phyloP scores from a whole-genome alignment of 148 eudicot genomes.

The Rhododendron vialii region DNA sequence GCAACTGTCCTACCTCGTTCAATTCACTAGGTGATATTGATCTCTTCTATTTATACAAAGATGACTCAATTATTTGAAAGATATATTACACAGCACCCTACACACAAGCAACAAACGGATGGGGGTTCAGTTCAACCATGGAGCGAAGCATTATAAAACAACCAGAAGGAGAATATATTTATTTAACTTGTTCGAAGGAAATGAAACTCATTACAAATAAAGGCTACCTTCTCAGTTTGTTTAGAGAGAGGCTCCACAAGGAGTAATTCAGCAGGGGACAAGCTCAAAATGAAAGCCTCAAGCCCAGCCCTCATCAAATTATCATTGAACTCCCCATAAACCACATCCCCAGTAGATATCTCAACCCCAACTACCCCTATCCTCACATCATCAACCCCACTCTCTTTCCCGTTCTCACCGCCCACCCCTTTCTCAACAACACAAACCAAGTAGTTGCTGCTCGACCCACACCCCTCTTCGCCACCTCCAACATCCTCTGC shows the following conservation, averaged over 20 bases:
- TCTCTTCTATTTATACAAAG: background rate
- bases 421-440: constrained; percentile 58
- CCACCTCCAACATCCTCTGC: constrained; percentile 71
- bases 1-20: background rate
- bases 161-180: background rate
- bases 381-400: constrained; percentile 47
- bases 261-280: constrained; percentile 79
- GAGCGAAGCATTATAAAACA: background rate
- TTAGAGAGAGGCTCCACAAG: constrained; percentile 72
- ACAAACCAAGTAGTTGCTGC: constrained; percentile 72
- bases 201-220: constrained; percentile 11
- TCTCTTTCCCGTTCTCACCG: constrained; percentile 28
- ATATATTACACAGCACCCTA: background rate
- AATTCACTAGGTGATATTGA: background rate
- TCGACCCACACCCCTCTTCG: constrained; percentile 64
- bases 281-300: constrained; percentile 70
- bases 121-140: background rate
- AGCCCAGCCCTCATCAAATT: constrained; percentile 71
- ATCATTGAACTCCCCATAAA: constrained; percentile 82
- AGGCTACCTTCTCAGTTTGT: constrained; percentile 74
- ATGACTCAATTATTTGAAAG: background rate
- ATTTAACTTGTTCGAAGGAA: background rate
- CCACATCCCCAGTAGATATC: constrained; percentile 88
- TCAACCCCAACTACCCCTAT: constrained; percentile 85
- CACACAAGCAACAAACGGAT: background rate